A percentile compares a stretch with the other conserved stretches of the same genome.
These are phyloP conservation scores for Malbranchea cinnamomea DNA, from an alignment of 2,329 filamentous ascomycete species.

Conservation along the genomic window DNA sequence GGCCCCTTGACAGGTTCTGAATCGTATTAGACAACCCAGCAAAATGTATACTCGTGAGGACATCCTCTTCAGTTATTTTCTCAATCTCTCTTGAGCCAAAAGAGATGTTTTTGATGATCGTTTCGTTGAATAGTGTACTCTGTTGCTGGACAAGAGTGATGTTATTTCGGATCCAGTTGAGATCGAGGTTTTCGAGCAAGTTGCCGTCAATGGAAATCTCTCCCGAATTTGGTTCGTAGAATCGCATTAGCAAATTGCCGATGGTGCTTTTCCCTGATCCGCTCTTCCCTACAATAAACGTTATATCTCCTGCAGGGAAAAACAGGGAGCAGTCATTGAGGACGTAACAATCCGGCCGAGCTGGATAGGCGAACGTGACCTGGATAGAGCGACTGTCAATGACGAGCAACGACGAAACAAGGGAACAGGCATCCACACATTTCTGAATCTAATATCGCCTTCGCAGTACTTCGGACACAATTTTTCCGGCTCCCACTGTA, in stretches of 20 bases:
- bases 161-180: slow-evolving; percentile 60
- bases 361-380: slow-evolving; percentile 74
- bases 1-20: slow-evolving; percentile 48
- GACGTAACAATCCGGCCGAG: slow-evolving; percentile 44
- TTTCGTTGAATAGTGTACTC: slow-evolving; percentile 68
- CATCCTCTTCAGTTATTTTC: slow-evolving; percentile 36
- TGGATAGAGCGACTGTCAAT: slow-evolving; percentile 27
- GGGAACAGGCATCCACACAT: slow-evolving; percentile 43
- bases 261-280: slow-evolving; percentile 90
- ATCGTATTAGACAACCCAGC: slow-evolving; percentile 57
- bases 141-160: slow-evolving; percentile 72
- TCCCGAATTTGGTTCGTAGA: slow-evolving; percentile 55
- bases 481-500: slow-evolving; percentile 17
- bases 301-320: slow-evolving; percentile 58
- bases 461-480: slow-evolving; percentile 31
- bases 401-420: background rate
- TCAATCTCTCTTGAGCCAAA: slow-evolving; percentile 46
- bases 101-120: slow-evolving; percentile 61
- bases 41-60: slow-evolving; percentile 48
- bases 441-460: slow-evolving; percentile 54
- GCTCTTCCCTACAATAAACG: slow-evolving; percentile 71
- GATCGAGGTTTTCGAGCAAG: slow-evolving; percentile 46
- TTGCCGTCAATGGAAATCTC: slow-evolving; percentile 53
- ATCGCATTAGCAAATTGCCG: slow-evolving; percentile 60
- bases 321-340: slow-evolving; percentile 49